These are phyloP conservation scores for Physcomitrellopsis africana DNA, from an alignment of 225 moss, liverwort and hornwort genomes.

Conservation along the genomic window DNA sequence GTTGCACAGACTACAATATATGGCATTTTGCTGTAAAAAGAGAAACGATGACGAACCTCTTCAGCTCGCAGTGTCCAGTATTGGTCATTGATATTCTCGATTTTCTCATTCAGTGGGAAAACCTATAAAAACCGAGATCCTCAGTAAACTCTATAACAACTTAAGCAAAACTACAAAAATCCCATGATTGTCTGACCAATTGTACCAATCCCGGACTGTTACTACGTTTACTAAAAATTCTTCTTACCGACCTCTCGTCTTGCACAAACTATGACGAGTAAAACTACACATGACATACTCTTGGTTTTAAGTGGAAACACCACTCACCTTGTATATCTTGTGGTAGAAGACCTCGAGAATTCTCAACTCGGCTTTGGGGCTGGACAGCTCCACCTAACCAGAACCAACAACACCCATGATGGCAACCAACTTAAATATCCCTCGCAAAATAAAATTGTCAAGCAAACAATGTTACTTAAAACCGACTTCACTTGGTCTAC, in stretches of 20 bases:
- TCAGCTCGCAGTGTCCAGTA: constrained; percentile 86
- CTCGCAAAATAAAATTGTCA: background rate
- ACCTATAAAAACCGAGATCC: constrained; percentile 39
- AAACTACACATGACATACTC: background rate
- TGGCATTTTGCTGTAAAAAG: background rate
- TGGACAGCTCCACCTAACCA: constrained; percentile 68
- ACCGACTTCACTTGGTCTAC: background rate
- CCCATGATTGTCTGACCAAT: background rate
- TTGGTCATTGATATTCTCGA: constrained; percentile 82
- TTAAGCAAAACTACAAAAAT: background rate
- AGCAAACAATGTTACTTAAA: background rate
- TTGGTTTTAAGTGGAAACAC: background rate
- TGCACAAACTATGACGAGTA: background rate
- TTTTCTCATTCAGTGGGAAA: constrained; percentile 73
- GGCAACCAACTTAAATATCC: background rate
- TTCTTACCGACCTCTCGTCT: background rate
- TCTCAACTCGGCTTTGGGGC: constrained; percentile 69
- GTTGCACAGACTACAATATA: background rate
- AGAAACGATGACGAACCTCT: constrained; percentile 47
- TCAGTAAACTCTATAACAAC: background rate
- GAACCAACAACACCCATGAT: background rate
- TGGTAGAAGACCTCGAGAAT: constrained; percentile 81
- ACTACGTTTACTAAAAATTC: background rate
- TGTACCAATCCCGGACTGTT: background rate
- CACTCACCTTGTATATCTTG: constrained; percentile 73